These are phyloP conservation scores for Candida sojae DNA, from an alignment of 1,139 yeast species.

Conservation along the genomic window DNA sequence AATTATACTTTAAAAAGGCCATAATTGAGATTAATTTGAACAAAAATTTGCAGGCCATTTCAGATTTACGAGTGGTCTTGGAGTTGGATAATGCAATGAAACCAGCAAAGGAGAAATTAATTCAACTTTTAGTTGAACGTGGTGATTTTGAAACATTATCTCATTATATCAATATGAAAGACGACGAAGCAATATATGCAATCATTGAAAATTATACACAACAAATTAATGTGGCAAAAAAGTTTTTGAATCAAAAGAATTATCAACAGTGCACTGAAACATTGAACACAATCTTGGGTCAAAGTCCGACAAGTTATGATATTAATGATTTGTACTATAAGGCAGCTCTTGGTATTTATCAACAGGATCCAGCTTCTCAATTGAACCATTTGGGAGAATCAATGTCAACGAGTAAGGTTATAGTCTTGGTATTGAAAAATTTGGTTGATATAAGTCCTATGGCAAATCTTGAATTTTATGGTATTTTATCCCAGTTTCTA, in stretches of 20 bases:
- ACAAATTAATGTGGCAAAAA: conserved; percentile 20
- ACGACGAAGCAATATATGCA: conserved; percentile 17
- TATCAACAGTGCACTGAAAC: conserved; percentile 21
- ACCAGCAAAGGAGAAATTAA: conserved; percentile 46
- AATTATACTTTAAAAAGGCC: conserved; percentile 54
- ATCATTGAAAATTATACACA: conserved; percentile 20
- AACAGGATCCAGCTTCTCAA: conserved; percentile 12
- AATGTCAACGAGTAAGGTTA: conserved; percentile 18
- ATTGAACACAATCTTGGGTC: conserved; percentile 23
- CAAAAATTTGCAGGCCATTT: conserved; percentile 47
- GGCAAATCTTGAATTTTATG: conserved; percentile 31
- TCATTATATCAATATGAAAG: conserved; percentile 12
- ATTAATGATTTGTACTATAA: conserved; percentile 25
- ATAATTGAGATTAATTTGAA: conserved; percentile 52
- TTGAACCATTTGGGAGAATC: conserved; percentile 14
- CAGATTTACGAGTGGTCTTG: conserved; percentile 47
- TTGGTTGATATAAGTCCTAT: conserved; percentile 34
- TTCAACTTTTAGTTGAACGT: conserved; percentile 45
- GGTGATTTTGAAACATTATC: conserved; percentile 39
- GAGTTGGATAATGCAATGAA: conserved; percentile 36
- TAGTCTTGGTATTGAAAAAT: conserved; percentile 26
- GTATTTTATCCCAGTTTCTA: conserved; percentile 40
- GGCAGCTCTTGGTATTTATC: conserved; percentile 18
- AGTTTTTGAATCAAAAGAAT: conserved; percentile 16
- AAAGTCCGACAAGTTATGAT: conserved; percentile 24